A percentile compares a stretch with the other conserved stretches of the same genome.
Evolutionary conservation across 345 rosid species (phyloP).

Genomic region (Camelina sativa): DNA sequence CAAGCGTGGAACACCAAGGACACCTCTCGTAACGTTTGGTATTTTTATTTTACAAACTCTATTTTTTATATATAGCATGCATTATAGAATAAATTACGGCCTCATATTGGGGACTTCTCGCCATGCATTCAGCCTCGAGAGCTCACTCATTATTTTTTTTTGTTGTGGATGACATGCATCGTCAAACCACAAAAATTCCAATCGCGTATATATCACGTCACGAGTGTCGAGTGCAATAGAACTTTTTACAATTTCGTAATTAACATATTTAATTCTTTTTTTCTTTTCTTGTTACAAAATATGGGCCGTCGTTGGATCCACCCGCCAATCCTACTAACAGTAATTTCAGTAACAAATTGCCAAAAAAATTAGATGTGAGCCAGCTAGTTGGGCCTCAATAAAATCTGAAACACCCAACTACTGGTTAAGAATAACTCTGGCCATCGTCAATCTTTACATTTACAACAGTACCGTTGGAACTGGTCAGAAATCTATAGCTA

Average conservation of each 20-base stretch:
- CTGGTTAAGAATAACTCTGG: not conserved
- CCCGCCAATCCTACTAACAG: not conserved
- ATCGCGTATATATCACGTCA: not conserved
- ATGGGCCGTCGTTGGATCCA: not conserved
- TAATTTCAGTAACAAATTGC: not conserved
- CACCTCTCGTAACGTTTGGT: constrained; percentile 83
- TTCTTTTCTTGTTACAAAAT: no score
- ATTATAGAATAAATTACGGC: no score
- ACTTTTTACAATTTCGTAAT: not conserved
- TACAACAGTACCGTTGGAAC: not conserved
- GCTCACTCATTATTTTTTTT: no score
- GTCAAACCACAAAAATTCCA: not conserved
- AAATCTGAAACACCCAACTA: not conserved
- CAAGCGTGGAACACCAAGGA: constrained; percentile 85
- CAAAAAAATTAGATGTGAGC: not conserved
- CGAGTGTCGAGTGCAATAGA: not conserved
- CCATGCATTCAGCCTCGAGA: not conserved
- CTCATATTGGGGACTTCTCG: not conserved
- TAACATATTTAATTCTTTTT: not conserved
- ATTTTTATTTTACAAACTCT: constrained; percentile 7
- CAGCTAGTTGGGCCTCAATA: not conserved
- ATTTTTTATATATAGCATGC: not conserved
- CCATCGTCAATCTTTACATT: not conserved
- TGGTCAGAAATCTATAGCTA: not conserved
- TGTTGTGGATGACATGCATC: no score